These are phyloP conservation scores for Trametes cingulata DNA, from an alignment of 768 basidiomycete species.

Conservation along the genomic window DNA sequence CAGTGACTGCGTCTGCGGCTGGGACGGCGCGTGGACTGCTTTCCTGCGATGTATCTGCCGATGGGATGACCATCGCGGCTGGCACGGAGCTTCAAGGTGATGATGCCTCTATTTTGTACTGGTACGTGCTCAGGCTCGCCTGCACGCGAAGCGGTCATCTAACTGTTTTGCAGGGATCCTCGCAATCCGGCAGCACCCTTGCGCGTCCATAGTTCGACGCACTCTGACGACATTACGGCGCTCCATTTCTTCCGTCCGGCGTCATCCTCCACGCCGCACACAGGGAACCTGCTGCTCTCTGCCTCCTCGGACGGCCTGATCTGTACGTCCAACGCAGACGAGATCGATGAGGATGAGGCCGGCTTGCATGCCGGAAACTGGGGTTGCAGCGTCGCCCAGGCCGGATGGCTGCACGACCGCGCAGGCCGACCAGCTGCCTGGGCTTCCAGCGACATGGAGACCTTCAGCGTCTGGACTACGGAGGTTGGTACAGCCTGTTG, in stretches of 20 bases:
- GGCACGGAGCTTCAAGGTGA: slow-evolving; percentile 82
- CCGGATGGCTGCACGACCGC: slow-evolving; percentile 57
- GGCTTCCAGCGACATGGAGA: slow-evolving; percentile 95
- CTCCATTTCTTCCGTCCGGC: slow-evolving; percentile 51
- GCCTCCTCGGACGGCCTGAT: slow-evolving; percentile 85
- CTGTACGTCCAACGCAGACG: slow-evolving; percentile 65
- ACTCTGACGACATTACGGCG: slow-evolving; percentile 90
- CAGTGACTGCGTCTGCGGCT: slow-evolving; percentile 28
- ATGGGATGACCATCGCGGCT: slow-evolving; percentile 74
- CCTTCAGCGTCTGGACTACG: slow-evolving; percentile 79
- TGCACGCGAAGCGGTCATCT: background rate
- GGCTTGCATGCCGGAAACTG: slow-evolving; percentile 80
- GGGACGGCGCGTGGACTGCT: slow-evolving; percentile 42
- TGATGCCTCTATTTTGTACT: slow-evolving; percentile 83
- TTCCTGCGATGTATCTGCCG: slow-evolving; percentile 67
- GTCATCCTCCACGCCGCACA: background rate
- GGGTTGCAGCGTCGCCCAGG: slow-evolving; percentile 79
- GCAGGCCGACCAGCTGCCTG: slow-evolving; percentile 52
- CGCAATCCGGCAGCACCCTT: slow-evolving; percentile 71
- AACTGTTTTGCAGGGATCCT: slow-evolving; percentile 65
- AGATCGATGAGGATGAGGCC: slow-evolving; percentile 88
- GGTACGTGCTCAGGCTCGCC: slow-evolving; percentile 48
- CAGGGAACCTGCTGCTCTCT: slow-evolving; percentile 62
- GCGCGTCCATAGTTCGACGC: slow-evolving; percentile 79
- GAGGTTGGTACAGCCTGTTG: slow-evolving; percentile 46